Evolutionary conservation across 805 yeast genomes (phyloP).

Genomic region (Cyberlindnera japonica): DNA sequence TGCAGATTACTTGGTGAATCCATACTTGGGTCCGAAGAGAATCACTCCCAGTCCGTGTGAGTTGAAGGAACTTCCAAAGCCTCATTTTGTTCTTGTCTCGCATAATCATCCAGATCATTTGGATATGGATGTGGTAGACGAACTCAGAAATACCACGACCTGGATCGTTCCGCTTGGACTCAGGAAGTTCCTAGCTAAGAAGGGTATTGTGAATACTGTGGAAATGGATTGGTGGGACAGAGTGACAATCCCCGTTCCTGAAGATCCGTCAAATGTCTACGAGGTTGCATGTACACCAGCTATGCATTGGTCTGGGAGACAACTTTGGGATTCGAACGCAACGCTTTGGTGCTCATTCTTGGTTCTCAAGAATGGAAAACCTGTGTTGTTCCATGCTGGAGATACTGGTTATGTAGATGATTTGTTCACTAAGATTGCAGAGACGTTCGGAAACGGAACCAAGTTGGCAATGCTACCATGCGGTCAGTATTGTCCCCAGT

Average conservation of each 20-base stretch:
- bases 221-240: conserved; percentile 96
- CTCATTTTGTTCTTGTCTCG: conserved; percentile 74
- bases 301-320: conserved; percentile 95
- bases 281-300: conserved; percentile 90
- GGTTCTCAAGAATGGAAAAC: conserved; percentile 59
- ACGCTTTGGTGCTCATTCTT: conserved; percentile 90
- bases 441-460: conserved; percentile 55
- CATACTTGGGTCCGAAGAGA: conserved; percentile 75
- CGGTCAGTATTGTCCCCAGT: conserved; percentile 91
- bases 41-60: conserved; percentile 73
- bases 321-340: conserved; percentile 71
- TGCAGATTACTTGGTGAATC: conserved; percentile 56
- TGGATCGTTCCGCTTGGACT: conserved; percentile 93
- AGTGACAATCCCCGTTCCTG: conserved; percentile 35
- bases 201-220: conserved; percentile 56
- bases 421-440: conserved; percentile 62
- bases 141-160: conserved; percentile 53
- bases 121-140: conserved; percentile 54
- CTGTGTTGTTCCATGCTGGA: conserved; percentile 86
- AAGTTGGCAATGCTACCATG: conserved; percentile 78
- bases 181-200: conserved; percentile 49
- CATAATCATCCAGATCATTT: conserved; percentile 97
- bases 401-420: conserved; percentile 88
- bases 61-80: conserved; percentile 58
- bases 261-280: conserved; percentile 45